A percentile compares a stretch with the other conserved stretches of the same genome.
phyloP scores from a whole-genome alignment of 805 yeast genomes.

The Candida stauntonica region DNA sequence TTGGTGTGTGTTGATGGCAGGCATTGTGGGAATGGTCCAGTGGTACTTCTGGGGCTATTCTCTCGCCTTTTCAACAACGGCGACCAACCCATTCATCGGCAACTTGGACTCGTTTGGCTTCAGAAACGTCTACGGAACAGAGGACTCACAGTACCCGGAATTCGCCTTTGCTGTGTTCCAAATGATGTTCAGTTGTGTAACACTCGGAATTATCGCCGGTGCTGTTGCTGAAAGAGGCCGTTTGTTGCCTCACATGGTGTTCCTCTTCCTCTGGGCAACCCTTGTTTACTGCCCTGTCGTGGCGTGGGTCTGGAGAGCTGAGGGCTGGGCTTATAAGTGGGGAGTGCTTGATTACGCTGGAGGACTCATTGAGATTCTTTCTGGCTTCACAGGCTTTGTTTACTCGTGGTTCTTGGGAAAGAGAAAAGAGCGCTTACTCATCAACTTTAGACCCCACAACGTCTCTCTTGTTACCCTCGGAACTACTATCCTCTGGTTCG shows the following conservation, averaged over 20 bases:
- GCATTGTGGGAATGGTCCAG: conserved; percentile 72
- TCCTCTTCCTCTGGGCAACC: conserved; percentile 85
- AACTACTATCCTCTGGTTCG: conserved; percentile 82
- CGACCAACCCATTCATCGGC: conserved; percentile 84
- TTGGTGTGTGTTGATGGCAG: conserved; percentile 72
- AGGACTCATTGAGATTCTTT: conserved; percentile 90
- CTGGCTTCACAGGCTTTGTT: conserved; percentile 89
- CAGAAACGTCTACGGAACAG: conserved; percentile 55
- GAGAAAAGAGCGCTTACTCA: conserved; percentile 68
- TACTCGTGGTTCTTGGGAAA: conserved; percentile 77
- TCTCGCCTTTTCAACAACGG: conserved; percentile 75
- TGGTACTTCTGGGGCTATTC: conserved; percentile 99
- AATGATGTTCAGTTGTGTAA: conserved; percentile 89
- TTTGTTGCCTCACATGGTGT: conserved; percentile 76
- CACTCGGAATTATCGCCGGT: conserved; percentile 87
- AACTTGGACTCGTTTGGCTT: conserved; percentile 80
- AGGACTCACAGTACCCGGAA: conserved; percentile 61
- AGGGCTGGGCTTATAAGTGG: conserved; percentile 92
- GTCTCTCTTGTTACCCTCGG: conserved; percentile 89
- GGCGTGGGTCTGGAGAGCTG: conserved; percentile 90
- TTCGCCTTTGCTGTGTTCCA: conserved; percentile 83
- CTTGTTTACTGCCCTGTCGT: conserved; percentile 92
- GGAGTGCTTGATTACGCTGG: conserved; percentile 97
- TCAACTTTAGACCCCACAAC: conserved; percentile 92
- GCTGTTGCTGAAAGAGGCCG: conserved; percentile 93